Conservation (phyloP, 352 stramenopile species). For the Peronospora tabacina region DNA sequence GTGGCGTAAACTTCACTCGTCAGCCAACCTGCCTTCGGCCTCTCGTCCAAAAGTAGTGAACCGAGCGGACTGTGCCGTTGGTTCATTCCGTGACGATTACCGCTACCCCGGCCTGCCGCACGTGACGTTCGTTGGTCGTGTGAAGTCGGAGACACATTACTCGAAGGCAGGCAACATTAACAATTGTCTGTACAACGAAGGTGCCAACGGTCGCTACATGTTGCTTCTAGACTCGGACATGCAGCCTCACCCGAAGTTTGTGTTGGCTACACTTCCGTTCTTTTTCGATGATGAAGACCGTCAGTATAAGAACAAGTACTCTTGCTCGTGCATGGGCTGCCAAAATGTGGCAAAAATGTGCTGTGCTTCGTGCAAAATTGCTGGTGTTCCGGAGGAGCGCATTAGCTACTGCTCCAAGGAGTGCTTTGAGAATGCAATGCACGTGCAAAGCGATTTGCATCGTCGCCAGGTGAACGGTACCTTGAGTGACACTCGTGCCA, state of each 20-base stretch:
- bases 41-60: constrained; percentile 68
- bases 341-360: constrained; percentile 79
- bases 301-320: constrained; percentile 72
- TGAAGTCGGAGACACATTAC: constrained; percentile 71
- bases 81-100: constrained; percentile 83
- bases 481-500: constrained; percentile 57
- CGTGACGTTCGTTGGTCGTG: constrained; percentile 68
- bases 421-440: constrained; percentile 79
- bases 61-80: constrained; percentile 63
- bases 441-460: constrained; percentile 69
- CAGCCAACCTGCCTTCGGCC: constrained; percentile 63
- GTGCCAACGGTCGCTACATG: constrained; percentile 67
- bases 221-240: constrained; percentile 81
- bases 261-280: constrained; percentile 72
- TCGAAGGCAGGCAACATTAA: constrained; percentile 88
- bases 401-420: constrained; percentile 86
- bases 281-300: constrained; percentile 84
- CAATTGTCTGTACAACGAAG: constrained; percentile 86
- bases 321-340: constrained; percentile 64
- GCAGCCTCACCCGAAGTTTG: constrained; percentile 80
- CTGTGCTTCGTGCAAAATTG: constrained; percentile 80
- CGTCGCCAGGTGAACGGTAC: constrained; percentile 80
- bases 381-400: constrained; percentile 70
- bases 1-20: constrained; percentile 82
- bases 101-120: constrained; percentile 72